These are phyloP conservation scores for Gautieria morchelliformis DNA, from an alignment of 768 basidiomycete genomes.

Conservation along the genomic window DNA sequence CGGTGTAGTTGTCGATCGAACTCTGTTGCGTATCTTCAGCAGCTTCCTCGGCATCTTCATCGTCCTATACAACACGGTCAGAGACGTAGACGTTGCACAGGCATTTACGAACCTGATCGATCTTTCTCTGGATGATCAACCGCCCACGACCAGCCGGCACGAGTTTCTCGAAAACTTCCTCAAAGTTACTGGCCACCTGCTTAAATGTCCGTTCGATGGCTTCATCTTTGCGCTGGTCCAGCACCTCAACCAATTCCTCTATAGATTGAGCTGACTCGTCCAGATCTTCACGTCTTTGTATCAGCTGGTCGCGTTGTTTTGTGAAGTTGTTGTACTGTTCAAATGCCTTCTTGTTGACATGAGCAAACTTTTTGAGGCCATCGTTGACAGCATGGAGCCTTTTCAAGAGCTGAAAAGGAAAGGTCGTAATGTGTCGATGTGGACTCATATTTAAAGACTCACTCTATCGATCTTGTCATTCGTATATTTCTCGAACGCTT, in stretches of 20 bases:
- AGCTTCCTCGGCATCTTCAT: constrained; percentile 61
- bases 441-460: constrained; percentile 17
- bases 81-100: no score
- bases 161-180: constrained; percentile 92
- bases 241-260: constrained; percentile 82
- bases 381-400: constrained; percentile 91
- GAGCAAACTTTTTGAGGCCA: constrained; percentile 88
- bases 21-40: constrained; percentile 66
- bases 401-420: constrained; percentile 64
- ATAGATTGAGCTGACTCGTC: constrained; percentile 86
- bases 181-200: constrained; percentile 94
- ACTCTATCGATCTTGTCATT: constrained; percentile 84
- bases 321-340: constrained; percentile 98
- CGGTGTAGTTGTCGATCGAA: constrained; percentile 88
- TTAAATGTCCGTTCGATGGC: constrained; percentile 98
- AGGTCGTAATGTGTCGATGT: neutral
- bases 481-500: constrained; percentile 93
- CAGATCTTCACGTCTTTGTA: constrained; percentile 80
- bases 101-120: constrained; percentile 56
- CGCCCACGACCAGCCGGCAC: constrained; percentile 90
- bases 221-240: constrained; percentile 96
- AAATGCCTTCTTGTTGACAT: constrained; percentile 99
- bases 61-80: constrained; percentile 38
- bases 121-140: constrained; percentile 84
- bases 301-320: constrained; percentile 88